phyloP scores from a whole-genome alignment of 169 alveolate species.

The Eimeria zaria region DNA sequence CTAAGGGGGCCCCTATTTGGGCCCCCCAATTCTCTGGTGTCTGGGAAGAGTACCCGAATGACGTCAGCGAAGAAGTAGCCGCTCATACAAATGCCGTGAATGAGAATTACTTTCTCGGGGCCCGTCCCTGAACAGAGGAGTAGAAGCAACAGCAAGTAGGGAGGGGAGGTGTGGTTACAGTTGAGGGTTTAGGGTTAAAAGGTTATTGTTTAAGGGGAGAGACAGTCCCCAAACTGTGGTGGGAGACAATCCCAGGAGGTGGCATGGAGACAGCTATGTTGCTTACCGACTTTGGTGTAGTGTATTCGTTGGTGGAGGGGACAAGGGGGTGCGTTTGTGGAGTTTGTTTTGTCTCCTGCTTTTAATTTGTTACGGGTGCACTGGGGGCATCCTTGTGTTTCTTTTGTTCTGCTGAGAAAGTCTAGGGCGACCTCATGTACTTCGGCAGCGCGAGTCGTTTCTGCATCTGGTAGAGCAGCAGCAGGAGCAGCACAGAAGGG shows the following conservation, averaged over 20 bases:
- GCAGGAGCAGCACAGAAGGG: constrained; percentile 44
- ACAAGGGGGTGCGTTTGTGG: neutral
- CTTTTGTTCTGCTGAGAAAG: constrained; percentile 24
- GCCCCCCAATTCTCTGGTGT: neutral
- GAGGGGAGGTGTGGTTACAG: no score
- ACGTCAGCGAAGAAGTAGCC: constrained; percentile 76
- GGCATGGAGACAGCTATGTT: neutral
- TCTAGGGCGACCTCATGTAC: constrained; percentile 43
- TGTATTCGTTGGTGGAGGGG: constrained; percentile 47
- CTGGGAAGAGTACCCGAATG: constrained; percentile 34
- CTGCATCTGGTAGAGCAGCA: constrained; percentile 13
- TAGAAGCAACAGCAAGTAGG: neutral
- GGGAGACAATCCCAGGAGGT: neutral
- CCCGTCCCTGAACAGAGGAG: constrained; percentile 32
- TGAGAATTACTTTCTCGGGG: constrained; percentile 73
- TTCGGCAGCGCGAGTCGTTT: neutral
- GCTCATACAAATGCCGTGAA: constrained; percentile 83
- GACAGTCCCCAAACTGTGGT: no score
- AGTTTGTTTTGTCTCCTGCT: neutral
- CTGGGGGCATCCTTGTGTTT: constrained; percentile 33
- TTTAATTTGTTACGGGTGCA: neutral
- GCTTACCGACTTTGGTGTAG: constrained; percentile 44
- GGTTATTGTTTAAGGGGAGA: no score
- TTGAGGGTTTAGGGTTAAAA: no score
- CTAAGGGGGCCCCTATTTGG: neutral